phyloP scores from a whole-genome alignment of 768 basidiomycete species.

The Russula foetens region DNA sequence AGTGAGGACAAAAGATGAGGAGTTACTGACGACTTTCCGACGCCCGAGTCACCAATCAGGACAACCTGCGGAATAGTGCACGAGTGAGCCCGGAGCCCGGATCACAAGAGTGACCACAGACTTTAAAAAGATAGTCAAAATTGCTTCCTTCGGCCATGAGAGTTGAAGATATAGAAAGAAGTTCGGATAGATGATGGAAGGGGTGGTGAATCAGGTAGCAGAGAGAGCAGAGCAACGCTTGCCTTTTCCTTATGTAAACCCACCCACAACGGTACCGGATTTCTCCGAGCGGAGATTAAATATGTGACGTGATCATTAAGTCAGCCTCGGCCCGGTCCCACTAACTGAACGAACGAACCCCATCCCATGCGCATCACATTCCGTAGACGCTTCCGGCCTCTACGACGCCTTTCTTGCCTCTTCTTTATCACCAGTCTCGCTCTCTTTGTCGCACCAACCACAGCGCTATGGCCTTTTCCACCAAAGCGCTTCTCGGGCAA shows the following conservation, averaged over 20 bases:
- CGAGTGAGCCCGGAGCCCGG: not conserved
- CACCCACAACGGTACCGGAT: not conserved
- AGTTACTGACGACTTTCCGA: conserved; percentile 93
- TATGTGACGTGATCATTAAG: not conserved
- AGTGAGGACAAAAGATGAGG: not conserved
- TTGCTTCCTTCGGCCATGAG: conserved; percentile 87
- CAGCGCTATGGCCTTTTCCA: conserved; percentile 73
- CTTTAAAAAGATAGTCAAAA: conserved; percentile 99
- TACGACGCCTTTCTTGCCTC: conserved; percentile 10
- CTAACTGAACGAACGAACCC: not conserved
- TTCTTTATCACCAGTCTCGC: not conserved
- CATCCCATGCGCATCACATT: not conserved
- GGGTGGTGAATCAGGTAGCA: not conserved
- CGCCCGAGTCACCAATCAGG: conserved; percentile 97
- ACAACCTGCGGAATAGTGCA: conserved; percentile 58
- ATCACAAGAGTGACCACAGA: conserved; percentile 28
- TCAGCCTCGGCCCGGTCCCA: not conserved
- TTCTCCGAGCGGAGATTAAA: conserved; percentile 6
- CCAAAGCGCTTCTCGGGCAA: conserved; percentile 82
- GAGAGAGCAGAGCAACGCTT: too few relatives aligned
- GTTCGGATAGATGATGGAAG: conserved; percentile 22
- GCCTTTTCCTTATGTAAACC: too few relatives aligned
- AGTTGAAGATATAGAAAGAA: conserved; percentile 6
- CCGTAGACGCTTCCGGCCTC: conserved; percentile 4
- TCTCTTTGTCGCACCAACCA: not conserved